Evolutionary conservation across 78 protist species (phyloP).

Genomic region (Capsaspora owczarzaki): DNA sequence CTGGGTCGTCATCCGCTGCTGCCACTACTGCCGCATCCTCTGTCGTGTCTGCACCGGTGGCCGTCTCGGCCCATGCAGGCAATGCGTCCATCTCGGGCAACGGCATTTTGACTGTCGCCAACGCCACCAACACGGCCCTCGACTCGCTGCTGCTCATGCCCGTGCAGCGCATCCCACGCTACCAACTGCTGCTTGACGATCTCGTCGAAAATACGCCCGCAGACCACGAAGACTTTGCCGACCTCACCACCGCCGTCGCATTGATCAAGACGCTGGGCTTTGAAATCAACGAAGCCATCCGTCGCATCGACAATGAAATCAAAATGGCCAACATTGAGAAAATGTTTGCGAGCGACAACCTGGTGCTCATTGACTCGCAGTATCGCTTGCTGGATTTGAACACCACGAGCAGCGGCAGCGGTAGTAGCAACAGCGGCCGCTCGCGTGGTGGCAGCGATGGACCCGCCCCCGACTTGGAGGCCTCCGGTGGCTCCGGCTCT

Average conservation of each 20-base stretch:
- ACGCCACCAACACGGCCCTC: background rate
- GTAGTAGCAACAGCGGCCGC: too few species aligned
- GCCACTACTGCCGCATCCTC: background rate
- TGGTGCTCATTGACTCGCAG: background rate
- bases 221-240: constrained; percentile 5
- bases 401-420: too few species aligned
- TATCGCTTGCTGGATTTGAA: too few species aligned
- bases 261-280: background rate
- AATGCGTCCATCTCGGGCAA: background rate
- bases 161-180: constrained; percentile 27
- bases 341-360: background rate
- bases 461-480: too few species aligned
- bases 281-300: background rate
- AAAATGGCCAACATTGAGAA: background rate
- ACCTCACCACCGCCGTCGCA: background rate
- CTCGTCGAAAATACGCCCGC: constrained; percentile 1
- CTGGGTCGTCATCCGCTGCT: background rate
- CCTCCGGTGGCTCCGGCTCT: too few species aligned
- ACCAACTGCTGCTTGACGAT: constrained; percentile 12
- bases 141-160: constrained; percentile 26
- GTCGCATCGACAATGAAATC: background rate
- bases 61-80: background rate
- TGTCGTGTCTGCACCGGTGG: background rate
- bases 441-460: too few species aligned
- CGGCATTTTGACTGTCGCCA: background rate